Evolutionary conservation across 352 stramenopile genomes (phyloP), one percentile per base, ranked within the genome.

Genomic region (Aphanomyces euteiches): DNA sequence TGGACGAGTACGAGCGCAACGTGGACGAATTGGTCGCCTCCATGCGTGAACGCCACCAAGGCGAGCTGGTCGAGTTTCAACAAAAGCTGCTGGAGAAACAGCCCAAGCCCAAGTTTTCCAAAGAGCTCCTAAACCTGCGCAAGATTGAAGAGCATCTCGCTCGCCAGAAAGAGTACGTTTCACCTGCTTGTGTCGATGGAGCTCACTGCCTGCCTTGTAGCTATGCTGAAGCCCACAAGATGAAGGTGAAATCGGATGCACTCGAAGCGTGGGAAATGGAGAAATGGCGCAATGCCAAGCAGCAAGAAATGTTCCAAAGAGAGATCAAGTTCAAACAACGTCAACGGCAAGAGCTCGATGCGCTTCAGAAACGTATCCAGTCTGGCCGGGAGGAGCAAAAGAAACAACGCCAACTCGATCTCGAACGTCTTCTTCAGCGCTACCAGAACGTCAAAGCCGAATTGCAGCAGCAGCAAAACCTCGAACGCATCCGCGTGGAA

Each of bases 361-460:
- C 94, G 34, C 80, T 98, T 41, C 80, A 96, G 69, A 98, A 98
- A 77, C 83, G 95, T 17, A 96, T 98, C 56, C 90, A 98, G 77
- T 96, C 89, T 0, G 94, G 93, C 2, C 87, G 90, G 58, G 94
- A 98, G 76, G 92, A 98, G 59, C 90, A 97, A 73, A 98, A 98
- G 76, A 98, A 98, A 73, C 93, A 97, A 74, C 83, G 94, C 4
- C 93, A 98, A 69, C 74, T 96, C 38, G 93, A 98, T 68, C 79
- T 99, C 7, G 95, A 98, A 75, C 77, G 88, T 59, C 69, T 98
- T 7, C 77, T 97, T 58, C 92, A 98, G 75, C 75, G 92, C 41
- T 98, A 98, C 75, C 90, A 98, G 69, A 98, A 98, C 76, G 90
- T 98, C 61, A 98, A 98, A 66, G 88, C 84, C 13, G 93, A 98